phyloP scores from a whole-genome alignment of 371 early-diverging fungal genomes.

The Apophysomyces elegans region DNA sequence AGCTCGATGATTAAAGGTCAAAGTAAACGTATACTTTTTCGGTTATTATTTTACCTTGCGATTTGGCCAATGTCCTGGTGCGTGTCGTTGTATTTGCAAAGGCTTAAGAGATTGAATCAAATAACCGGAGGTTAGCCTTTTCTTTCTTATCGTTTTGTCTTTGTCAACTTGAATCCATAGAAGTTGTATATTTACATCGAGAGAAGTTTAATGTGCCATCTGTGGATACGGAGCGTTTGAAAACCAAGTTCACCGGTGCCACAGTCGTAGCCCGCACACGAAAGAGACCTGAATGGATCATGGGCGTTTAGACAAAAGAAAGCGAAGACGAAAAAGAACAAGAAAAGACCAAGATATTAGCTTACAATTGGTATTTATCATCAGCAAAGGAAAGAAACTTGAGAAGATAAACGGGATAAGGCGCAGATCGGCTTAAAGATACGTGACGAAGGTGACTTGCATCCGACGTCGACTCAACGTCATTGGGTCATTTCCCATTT shows the following conservation, averaged over 20 bases:
- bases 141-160: not conserved
- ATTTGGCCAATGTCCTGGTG: conserved; percentile 1
- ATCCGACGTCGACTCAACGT: no score
- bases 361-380: no score
- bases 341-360: no score
- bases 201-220: not conserved
- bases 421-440: no score
- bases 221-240: not conserved
- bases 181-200: not conserved
- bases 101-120: not conserved
- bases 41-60: not conserved
- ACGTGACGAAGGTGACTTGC: no score
- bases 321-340: no score
- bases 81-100: conserved; percentile 1
- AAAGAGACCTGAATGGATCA: no score
- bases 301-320: no score
- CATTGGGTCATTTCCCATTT: no score
- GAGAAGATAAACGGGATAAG: no score
- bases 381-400: no score
- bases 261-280: not conserved
- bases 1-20: not conserved
- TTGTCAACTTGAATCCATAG: no score
- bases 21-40: not conserved
- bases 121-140: not conserved
- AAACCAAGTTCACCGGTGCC: not conserved